Conservation (phyloP, 2,329 filamentous ascomycete species). For the Aureobasidium uvarum region DNA sequence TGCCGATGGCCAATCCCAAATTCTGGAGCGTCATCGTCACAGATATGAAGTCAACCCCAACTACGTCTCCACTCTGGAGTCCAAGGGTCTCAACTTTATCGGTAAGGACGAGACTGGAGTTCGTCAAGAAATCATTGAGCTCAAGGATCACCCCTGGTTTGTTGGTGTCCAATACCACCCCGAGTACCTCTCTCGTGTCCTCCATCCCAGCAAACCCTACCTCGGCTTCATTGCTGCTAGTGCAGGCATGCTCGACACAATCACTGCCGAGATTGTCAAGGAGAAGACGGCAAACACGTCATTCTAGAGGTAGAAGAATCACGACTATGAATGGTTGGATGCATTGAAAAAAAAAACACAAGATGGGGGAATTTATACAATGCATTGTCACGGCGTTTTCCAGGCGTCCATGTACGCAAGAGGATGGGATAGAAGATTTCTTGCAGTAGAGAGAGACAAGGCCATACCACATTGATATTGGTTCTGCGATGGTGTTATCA, state of each 20-base stretch:
- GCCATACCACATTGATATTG: neutral
- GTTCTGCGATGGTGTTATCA: neutral
- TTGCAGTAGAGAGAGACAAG: neutral
- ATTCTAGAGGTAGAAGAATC: conserved; percentile 21
- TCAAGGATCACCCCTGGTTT: conserved; percentile 80
- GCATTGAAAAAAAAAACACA: conserved; percentile 7
- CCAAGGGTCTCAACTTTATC: conserved; percentile 69
- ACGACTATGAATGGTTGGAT: conserved; percentile 23
- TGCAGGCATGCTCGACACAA: conserved; percentile 61
- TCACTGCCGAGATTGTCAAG: conserved; percentile 37
- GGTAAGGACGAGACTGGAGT: conserved; percentile 76
- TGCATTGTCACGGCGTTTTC: conserved; percentile 20
- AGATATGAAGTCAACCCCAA: conserved; percentile 88
- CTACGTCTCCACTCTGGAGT: conserved; percentile 66
- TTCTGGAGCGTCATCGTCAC: conserved; percentile 76
- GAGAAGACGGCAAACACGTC: conserved; percentile 26
- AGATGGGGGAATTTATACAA: neutral
- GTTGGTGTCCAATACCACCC: conserved; percentile 88
- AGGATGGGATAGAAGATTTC: conserved; percentile 8
- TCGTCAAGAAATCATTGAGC: conserved; percentile 79
- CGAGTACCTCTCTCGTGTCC: conserved; percentile 75
- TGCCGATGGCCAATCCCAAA: conserved; percentile 37
- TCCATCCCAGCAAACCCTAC: conserved; percentile 72
- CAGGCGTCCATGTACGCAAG: neutral
- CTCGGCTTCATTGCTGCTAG: conserved; percentile 81